These are phyloP conservation scores for Lachnellula hyalina DNA, from an alignment of 2,329 filamentous ascomycete genomes.

Conservation along the genomic window DNA sequence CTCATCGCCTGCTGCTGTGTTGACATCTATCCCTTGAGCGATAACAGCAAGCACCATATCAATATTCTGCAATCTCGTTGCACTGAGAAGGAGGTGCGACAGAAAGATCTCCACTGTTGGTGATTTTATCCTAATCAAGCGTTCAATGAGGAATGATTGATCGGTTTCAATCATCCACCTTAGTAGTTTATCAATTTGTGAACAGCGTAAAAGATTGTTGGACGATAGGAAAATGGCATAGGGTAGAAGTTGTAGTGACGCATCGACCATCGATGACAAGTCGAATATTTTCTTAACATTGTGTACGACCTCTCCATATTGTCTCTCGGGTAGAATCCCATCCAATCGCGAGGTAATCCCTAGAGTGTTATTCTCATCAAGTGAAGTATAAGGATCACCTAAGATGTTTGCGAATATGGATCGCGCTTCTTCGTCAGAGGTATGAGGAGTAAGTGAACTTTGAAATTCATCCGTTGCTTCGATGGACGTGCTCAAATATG, in stretches of 20 bases:
- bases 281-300: too few relatives aligned
- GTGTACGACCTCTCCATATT: conserved; percentile 17
- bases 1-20: conserved; percentile 4
- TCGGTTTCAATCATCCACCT: conserved; percentile 14
- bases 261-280: conserved; percentile 12
- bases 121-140: conserved; percentile 13
- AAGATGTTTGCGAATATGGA: conserved; percentile 10
- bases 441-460: conserved; percentile 1
- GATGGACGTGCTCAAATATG: conserved; percentile 1
- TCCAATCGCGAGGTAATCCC: conserved; percentile 12
- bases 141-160: conserved; percentile 10
- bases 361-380: conserved; percentile 2
- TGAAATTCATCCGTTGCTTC: conserved; percentile 1
- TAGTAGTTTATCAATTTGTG: conserved; percentile 13
- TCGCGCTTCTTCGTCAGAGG: conserved; percentile 5
- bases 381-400: neutral
- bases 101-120: conserved; percentile 16
- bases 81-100: conserved; percentile 14
- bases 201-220: conserved; percentile 13
- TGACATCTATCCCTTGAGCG: conserved; percentile 12
- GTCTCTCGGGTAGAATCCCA: conserved; percentile 13
- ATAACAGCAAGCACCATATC: conserved; percentile 7
- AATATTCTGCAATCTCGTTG: conserved; percentile 4
- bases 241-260: conserved; percentile 17
- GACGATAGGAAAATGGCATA: conserved; percentile 19